Base-by-base conservation (phyloP, 805 yeast species). In the Metschnikowia matae region DNA sequence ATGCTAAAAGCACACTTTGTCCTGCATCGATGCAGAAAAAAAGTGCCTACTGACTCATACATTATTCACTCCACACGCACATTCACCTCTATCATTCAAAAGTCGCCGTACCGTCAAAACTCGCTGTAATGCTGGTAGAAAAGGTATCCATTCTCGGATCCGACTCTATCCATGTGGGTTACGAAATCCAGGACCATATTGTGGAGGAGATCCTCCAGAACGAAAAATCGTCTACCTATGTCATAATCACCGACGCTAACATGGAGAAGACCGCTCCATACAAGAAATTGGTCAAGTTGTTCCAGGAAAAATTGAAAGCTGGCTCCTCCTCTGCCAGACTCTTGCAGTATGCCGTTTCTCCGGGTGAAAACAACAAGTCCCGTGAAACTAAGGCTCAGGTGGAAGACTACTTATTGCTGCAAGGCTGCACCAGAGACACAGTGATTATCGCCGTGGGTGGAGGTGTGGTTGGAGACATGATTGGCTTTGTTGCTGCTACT, bases 401-500 rank as follows among this genome's bases (percentile, higher is more conserved):
- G 50, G 99, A 94, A 71, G 99, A 94, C 69, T 92, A 79, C 69
- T 72, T 94, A 62, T 78, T 94, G 54, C 62, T 70, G 4, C 71
- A 89, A 62, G 96, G 96, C 23, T 94, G 99, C 68, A 94, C 98
- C 14, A 82, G 99, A 69, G 99, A 94, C 66, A 90, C 98, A 2
- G 89, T 94, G 23, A 83, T 94, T 50, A 71, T 94, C 44, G 99
- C 99, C 7, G 82, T 94, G 52, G 99, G 99, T 54, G 99, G 99
- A 58, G 99, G 99, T 60, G 95, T 94, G 47, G 92, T 94, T 68
- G 99, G 99, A 53, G 99, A 94, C 65, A 92, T 94, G 99, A 88
- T 92, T 57, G 99, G 99, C 3, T 94, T 83, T 66, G 98, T 94
- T 39, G 99, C 99, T n/a, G 92, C 99, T 32, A 94, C 99, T 2